These are phyloP conservation scores for Aspergillus udagawae DNA, from an alignment of 2,329 filamentous ascomycete species.

Conservation along the genomic window DNA sequence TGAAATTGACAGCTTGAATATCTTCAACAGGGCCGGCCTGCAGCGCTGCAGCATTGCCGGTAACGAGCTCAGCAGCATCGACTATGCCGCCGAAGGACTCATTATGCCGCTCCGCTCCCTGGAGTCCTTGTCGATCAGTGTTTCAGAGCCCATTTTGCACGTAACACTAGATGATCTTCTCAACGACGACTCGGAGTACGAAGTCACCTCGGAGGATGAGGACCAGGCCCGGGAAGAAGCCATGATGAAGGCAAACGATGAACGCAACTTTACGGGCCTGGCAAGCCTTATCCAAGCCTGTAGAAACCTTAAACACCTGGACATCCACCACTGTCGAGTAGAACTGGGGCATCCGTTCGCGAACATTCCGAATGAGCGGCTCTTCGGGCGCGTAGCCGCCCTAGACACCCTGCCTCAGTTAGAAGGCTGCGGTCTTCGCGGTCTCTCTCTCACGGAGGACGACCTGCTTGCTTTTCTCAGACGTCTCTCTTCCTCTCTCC, in stretches of 20 bases:
- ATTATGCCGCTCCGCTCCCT: neutral
- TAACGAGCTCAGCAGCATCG: neutral
- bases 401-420: neutral
- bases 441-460: neutral
- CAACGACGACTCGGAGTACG: conserved; percentile 1
- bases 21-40: neutral
- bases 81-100: neutral
- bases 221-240: neutral
- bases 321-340: conserved; percentile 3
- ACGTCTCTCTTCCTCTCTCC: neutral
- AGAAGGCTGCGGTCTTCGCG: neutral
- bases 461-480: conserved; percentile 4
- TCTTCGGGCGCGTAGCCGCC: conserved; percentile 1
- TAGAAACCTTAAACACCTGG: neutral
- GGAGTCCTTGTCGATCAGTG: neutral
- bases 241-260: neutral
- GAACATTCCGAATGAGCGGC: neutral
- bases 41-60: conserved; percentile 3
- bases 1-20: neutral
- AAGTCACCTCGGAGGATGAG: neutral
- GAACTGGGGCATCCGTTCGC: neutral
- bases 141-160: conserved; percentile 3
- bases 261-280: conserved; percentile 1
- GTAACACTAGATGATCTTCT: neutral
- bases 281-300: neutral